Percentiles rank a stretch among this genome's conserved stretches.
These are phyloP conservation scores for Phytophthora chlamydospora DNA, from an alignment of 352 stramenopile species.

Conservation along the genomic window DNA sequence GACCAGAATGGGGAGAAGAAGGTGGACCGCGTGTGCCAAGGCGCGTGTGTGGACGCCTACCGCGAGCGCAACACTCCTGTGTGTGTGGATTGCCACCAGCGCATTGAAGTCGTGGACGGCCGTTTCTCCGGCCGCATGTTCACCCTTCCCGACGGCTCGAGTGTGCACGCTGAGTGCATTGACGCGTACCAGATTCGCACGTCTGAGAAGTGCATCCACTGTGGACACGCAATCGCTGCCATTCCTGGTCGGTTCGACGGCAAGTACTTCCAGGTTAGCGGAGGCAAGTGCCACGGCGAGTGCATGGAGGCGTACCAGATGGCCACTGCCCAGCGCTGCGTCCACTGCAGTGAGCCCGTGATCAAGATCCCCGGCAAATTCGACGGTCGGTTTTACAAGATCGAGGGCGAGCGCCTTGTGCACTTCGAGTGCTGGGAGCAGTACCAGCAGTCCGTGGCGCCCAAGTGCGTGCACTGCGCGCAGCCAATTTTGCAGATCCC, in stretches of 20 bases:
- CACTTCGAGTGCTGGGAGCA: conserved; percentile 89
- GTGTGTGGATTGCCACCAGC: conserved; percentile 76
- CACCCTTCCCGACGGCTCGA: conserved; percentile 75
- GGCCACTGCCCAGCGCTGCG: conserved; percentile 73
- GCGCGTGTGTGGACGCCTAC: conserved; percentile 70
- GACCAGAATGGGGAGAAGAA: conserved; percentile 53
- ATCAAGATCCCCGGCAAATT: conserved; percentile 74
- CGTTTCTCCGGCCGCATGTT: conserved; percentile 85
- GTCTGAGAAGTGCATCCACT: conserved; percentile 83
- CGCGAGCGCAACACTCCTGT: conserved; percentile 76
- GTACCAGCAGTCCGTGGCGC: conserved; percentile 74
- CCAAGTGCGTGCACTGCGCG: conserved; percentile 80
- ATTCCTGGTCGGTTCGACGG: conserved; percentile 81
- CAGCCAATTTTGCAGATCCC: conserved; percentile 78
- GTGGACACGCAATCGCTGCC: conserved; percentile 74
- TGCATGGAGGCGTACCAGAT: conserved; percentile 84
- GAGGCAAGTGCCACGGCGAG: conserved; percentile 81
- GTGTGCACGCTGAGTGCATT: conserved; percentile 84
- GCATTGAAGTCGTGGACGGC: conserved; percentile 76
- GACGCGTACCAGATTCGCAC: conserved; percentile 86
- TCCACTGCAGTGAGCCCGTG: conserved; percentile 74
- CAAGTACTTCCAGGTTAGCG: conserved; percentile 80
- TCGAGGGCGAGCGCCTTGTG: conserved; percentile 67
- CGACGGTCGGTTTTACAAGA: conserved; percentile 89
- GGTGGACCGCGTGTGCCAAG: conserved; percentile 82